phyloP scores from a whole-genome alignment of 1,139 yeast genomes.

The Debaryomyces fabryi region DNA sequence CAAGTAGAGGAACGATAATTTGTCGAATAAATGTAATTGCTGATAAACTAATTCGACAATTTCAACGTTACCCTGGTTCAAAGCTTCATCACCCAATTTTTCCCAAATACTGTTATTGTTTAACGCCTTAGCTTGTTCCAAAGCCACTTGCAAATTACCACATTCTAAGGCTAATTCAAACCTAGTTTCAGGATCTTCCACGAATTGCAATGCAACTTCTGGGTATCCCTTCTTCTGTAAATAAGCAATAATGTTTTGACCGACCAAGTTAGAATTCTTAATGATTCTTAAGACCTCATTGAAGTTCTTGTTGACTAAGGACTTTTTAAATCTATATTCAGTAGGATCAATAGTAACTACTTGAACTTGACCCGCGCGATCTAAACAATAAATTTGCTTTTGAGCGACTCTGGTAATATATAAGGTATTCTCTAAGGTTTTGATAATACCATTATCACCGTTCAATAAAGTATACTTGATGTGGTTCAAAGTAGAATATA shows the following conservation, averaged over 20 bases:
- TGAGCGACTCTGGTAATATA: constrained; percentile 78
- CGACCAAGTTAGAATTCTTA: constrained; percentile 87
- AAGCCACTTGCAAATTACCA: constrained; percentile 85
- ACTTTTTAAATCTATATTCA: constrained; percentile 94
- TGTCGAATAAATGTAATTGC: constrained; percentile 83
- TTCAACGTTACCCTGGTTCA: constrained; percentile 84
- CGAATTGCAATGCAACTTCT: constrained; percentile 91
- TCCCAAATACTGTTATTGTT: constrained; percentile 77
- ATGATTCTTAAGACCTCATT: constrained; percentile 90
- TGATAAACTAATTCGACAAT: constrained; percentile 89
- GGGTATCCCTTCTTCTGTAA: constrained; percentile 96
- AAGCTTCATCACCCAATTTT: constrained; percentile 81
- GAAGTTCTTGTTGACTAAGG: constrained; percentile 86
- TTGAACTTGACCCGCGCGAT: constrained; percentile 84
- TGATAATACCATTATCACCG: constrained; percentile 93
- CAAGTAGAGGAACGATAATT: constrained; percentile 84
- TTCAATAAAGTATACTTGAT: constrained; percentile 90
- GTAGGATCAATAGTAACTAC: constrained; percentile 86
- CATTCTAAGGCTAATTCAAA: constrained; percentile 95
- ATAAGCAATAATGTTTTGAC: constrained; percentile 95
- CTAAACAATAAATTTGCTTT: constrained; percentile 74
- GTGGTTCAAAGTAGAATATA: constrained; percentile 94
- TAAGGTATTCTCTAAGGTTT: constrained; percentile 88
- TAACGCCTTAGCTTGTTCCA: constrained; percentile 81
- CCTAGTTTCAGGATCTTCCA: constrained; percentile 93